Percentiles rank a stretch among this genome's conserved stretches.
Evolutionary conservation across 1,139 yeast genomes (phyloP).

Genomic region (Protomyces pachydermus): DNA sequence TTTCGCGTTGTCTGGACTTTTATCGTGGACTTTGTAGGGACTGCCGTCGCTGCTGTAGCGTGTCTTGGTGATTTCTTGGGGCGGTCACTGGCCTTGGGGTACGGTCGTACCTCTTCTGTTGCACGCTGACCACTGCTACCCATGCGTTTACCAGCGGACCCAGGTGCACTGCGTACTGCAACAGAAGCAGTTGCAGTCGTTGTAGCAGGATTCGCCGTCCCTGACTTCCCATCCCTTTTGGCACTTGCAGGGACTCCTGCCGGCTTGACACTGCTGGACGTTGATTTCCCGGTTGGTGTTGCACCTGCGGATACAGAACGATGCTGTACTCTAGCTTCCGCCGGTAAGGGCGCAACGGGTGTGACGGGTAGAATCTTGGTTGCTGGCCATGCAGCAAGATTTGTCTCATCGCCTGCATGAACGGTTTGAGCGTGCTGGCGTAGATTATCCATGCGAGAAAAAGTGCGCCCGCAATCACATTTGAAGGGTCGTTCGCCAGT

Average conservation of each 20-base stretch:
- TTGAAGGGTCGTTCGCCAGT: slow-evolving; percentile 94
- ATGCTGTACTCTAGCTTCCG: background rate
- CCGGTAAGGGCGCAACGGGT: background rate
- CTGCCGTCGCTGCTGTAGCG: background rate
- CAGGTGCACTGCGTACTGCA: background rate
- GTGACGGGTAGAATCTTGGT: background rate
- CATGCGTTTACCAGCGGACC: background rate
- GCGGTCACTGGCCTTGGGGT: background rate
- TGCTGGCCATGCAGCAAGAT: background rate
- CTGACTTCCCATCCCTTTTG: background rate
- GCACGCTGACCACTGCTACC: background rate
- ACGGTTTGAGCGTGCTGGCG: slow-evolving; percentile 92
- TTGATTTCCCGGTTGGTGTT: background rate
- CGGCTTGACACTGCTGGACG: background rate
- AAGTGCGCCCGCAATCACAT: slow-evolving; percentile 77
- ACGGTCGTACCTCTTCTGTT: background rate
- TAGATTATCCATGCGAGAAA: slow-evolving; percentile 78
- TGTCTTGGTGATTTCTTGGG: background rate
- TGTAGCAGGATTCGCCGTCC: background rate
- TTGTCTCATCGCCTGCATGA: slow-evolving; percentile 57
- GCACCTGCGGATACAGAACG: background rate
- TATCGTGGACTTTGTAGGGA: background rate
- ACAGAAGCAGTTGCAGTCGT: background rate
- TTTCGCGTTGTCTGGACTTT: background rate
- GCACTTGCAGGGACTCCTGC: background rate